Conservation (phyloP, 768 basidiomycete species). For the Obba rivulosa region DNA sequence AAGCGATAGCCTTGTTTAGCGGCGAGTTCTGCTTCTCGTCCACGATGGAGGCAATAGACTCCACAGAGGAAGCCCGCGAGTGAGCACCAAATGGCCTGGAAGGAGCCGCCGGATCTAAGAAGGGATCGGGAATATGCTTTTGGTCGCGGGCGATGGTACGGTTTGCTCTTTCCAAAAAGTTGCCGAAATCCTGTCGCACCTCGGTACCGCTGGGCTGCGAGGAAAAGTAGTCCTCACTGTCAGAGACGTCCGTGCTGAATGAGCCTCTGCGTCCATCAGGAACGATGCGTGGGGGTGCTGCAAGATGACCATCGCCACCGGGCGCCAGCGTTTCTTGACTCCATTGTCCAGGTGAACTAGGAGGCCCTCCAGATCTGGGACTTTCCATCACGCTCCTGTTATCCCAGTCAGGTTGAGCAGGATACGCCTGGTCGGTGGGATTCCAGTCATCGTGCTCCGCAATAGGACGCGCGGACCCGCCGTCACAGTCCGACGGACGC, state of each 20-base stretch:
- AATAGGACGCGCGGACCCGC: conserved; percentile 35
- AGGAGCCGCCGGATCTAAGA: conserved; percentile 65
- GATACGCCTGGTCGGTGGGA: conserved; percentile 58
- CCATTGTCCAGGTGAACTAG: conserved; percentile 59
- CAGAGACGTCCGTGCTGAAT: conserved; percentile 43
- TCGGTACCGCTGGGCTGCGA: conserved; percentile 29
- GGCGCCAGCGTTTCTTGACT: conserved; percentile 54
- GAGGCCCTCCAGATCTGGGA: conserved; percentile 21
- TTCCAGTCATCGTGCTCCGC: conserved; percentile 77
- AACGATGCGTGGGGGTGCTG: conserved; percentile 28
- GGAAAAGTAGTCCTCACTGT: conserved; percentile 55
- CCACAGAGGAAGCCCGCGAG: conserved; percentile 79
- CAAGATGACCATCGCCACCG: conserved; percentile 33
- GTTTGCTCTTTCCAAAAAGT: conserved; percentile 86
- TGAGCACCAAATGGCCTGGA: conserved; percentile 74
- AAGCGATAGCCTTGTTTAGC: conserved; percentile 88
- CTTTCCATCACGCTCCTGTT: conserved; percentile 47
- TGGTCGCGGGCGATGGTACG: conserved; percentile 77
- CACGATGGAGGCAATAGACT: conserved; percentile 87
- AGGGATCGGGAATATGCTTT: conserved; percentile 77
- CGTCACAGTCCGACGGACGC: conserved; percentile 58
- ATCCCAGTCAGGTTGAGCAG: conserved; percentile 77
- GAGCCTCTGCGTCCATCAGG: conserved; percentile 26
- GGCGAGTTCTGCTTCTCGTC: conserved; percentile 90
- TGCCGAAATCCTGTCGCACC: conserved; percentile 46